phyloP scores from a whole-genome alignment of 352 stramenopile species.

The Globisporangium recalcitrans region DNA sequence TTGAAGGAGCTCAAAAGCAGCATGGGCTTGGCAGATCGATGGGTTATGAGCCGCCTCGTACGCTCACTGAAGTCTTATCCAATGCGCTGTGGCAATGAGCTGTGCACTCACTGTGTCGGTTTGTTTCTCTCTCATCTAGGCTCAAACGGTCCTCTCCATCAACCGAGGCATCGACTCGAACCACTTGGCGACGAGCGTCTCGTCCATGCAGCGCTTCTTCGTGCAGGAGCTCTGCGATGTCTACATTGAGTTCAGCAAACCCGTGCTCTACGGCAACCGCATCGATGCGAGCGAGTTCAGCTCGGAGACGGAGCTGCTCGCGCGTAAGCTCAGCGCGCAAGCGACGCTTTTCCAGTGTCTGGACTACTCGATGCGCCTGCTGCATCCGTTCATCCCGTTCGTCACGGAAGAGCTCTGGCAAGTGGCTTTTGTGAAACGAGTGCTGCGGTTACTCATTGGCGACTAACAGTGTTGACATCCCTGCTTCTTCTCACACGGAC shows the following conservation, averaged over 20 bases:
- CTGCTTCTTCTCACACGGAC: neutral
- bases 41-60: conserved; percentile 84
- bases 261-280: conserved; percentile 72
- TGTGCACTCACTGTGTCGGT: neutral
- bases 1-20: conserved; percentile 26
- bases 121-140: conserved; percentile 20
- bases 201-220: conserved; percentile 77
- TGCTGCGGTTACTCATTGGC: neutral
- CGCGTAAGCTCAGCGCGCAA: conserved; percentile 82
- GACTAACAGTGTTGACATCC: neutral
- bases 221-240: conserved; percentile 85
- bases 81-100: neutral
- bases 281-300: conserved; percentile 28
- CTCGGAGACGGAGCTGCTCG: conserved; percentile 46
- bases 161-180: conserved; percentile 69
- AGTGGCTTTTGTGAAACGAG: neutral
- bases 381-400: conserved; percentile 99
- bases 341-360: conserved; percentile 92
- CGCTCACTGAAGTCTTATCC: neutral
- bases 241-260: conserved; percentile 87
- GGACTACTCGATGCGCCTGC: conserved; percentile 92
- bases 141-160: conserved; percentile 44
- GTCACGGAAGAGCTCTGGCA: conserved; percentile 99
- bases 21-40: conserved; percentile 69
- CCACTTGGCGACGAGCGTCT: conserved; percentile 61